Evolutionary conservation across 768 basidiomycete genomes (phyloP), one percentile per base, ranked within the genome.

Genomic region (Omphalotus guepiniiformis): DNA sequence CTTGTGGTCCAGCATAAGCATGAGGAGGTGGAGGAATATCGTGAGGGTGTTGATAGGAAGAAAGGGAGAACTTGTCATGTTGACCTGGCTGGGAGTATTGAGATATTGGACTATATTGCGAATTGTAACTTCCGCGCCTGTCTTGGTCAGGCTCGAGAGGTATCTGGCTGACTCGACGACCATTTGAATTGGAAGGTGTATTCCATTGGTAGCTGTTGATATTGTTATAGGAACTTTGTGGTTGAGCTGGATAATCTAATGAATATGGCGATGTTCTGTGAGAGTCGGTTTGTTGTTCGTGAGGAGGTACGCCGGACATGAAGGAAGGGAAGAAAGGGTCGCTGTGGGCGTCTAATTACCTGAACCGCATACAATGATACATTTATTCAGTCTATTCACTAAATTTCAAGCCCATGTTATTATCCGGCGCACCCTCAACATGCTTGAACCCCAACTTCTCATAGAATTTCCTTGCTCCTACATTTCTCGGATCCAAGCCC

Each of bases 401-500:
- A 55, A 86, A 76, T 39, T 64, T 69, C 50, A 88, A 63, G 2
- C 83, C 85, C 63, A 86, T 57, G 43, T 75, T 72, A 8, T 63
- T 67, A 27, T 70, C 72, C 3, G 71, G 63, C 13, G 74, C 75
- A 0, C 77, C 82, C 16, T 76, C 72, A 43, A 88, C 73, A 12
- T 61, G 57, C 59, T 66, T 63, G 61, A 88, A 89, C 9, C 84
- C 85, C 43, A 90, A 43, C 45, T 66, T 71, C 48, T 62, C 62
- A 58, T 89, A 90, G 63, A 88, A 88, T 49, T 56, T 65, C 51
- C 69, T 74, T 21, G 84, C 87, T 12, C 64, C 69, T 19, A 61
- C 63, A 63, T 91, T 90, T 56, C 74, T 68, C 21, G 78, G 73
- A 59, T 88, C 79, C 60, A 87, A 59, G 3, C 82, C 86, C 27